Conservation (phyloP, 2,329 filamentous ascomycete genomes). For the Zopfia rhizophila region DNA sequence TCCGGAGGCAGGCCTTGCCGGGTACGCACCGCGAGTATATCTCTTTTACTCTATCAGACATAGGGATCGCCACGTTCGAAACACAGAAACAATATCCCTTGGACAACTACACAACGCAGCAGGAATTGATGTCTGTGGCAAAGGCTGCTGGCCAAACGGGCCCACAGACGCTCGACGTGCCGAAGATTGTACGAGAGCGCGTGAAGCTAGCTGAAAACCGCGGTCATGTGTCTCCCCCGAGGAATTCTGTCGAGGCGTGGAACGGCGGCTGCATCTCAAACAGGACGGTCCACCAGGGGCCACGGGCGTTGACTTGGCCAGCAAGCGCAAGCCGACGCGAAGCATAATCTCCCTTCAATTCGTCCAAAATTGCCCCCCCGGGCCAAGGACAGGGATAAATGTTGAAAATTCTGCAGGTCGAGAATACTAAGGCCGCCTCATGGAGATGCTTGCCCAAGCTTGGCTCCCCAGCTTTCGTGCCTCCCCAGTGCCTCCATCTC, state of each 20-base stretch:
- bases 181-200: neutral
- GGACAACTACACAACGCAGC: neutral
- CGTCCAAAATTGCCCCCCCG: constrained; percentile 36
- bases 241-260: constrained; percentile 25
- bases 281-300: constrained; percentile 11
- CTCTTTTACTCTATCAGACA: neutral
- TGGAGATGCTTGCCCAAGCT: constrained; percentile 39
- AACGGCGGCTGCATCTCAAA: constrained; percentile 18
- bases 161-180: neutral
- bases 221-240: constrained; percentile 18
- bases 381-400: constrained; percentile 26
- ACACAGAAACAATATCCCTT: neutral
- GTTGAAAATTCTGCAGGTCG: constrained; percentile 35
- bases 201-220: constrained; percentile 10
- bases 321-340: constrained; percentile 28
- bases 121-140: neutral
- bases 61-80: constrained; percentile 2
- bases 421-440: constrained; percentile 27
- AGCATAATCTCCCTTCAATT: constrained; percentile 32
- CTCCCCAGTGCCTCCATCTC: constrained; percentile 34
- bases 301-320: constrained; percentile 24
- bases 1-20: neutral
- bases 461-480: constrained; percentile 42
- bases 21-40: neutral
- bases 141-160: neutral